A percentile compares a stretch with the other conserved stretches of the same genome.
phyloP scores from a whole-genome alignment of 106 monocot species.

The Posidonia australis region DNA sequence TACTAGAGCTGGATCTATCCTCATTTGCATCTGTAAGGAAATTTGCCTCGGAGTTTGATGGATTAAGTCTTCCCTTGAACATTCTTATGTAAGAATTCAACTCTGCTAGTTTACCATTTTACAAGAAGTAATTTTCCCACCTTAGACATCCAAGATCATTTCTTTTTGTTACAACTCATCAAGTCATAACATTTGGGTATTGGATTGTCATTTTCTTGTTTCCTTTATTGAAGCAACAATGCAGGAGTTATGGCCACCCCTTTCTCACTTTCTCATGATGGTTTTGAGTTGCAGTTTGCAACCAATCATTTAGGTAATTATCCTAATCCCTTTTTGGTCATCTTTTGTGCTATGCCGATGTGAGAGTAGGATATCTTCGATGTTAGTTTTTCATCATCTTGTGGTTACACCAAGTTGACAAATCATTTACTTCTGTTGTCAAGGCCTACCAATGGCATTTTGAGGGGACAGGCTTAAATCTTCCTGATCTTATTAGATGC shows the following conservation, averaged over 20 bases:
- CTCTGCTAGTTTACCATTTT: neutral
- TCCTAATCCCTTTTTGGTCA: neutral
- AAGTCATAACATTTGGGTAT: too few relatives aligned
- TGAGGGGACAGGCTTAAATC: too few relatives aligned
- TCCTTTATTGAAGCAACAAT: slow-evolving; percentile 20
- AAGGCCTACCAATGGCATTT: too few relatives aligned
- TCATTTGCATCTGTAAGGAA: slow-evolving; percentile 22
- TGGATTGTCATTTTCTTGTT: neutral
- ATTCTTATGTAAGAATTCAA: slow-evolving; percentile 17
- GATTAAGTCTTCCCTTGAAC: slow-evolving; percentile 13
- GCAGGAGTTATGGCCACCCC: slow-evolving; percentile 22
- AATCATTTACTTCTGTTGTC: too few relatives aligned
- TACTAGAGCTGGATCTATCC: slow-evolving; percentile 15
- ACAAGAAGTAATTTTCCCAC: too few relatives aligned
- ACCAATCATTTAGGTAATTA: slow-evolving; percentile 15
- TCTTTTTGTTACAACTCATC: too few relatives aligned
- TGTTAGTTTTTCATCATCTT: too few relatives aligned
- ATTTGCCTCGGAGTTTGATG: slow-evolving; percentile 14
- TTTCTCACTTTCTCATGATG: slow-evolving; percentile 14
- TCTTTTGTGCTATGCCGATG: too few relatives aligned
- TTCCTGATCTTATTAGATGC: too few relatives aligned
- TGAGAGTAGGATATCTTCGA: too few relatives aligned
- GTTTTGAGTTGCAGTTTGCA: slow-evolving; percentile 21
- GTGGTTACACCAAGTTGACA: too few relatives aligned
- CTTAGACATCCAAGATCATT: too few relatives aligned